Percentiles rank a stretch among this genome's conserved stretches.
These are phyloP conservation scores for Fomitopsis pulvina DNA, from an alignment of 768 basidiomycete genomes.

Conservation along the genomic window DNA sequence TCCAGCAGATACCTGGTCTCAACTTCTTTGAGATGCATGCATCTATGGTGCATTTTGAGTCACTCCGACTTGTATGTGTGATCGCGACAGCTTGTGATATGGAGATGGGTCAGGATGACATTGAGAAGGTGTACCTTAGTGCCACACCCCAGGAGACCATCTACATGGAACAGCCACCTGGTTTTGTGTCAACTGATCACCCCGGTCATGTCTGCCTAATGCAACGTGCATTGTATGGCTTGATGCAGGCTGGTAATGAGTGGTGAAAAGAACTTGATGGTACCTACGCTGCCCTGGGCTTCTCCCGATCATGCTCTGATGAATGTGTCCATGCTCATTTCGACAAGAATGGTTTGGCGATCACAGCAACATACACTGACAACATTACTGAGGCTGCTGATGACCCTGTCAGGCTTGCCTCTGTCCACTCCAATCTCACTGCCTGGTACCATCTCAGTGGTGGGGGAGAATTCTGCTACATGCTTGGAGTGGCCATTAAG, in stretches of 20 bases:
- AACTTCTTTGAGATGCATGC: conserved; percentile 17
- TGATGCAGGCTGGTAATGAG: too few species aligned
- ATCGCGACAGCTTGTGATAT: too few species aligned
- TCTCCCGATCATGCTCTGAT: not conserved
- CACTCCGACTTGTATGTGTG: too few species aligned
- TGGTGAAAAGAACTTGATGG: conserved; percentile 8
- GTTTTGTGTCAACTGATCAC: not conserved
- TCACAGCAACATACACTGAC: conserved; percentile 2
- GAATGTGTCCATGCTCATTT: not conserved
- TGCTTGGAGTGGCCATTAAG: too few species aligned
- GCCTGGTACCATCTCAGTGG: not conserved
- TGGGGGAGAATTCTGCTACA: too few species aligned
- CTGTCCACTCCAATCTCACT: not conserved
- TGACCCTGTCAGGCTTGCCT: not conserved
- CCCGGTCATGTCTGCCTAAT: conserved; percentile 5
- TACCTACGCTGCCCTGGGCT: not conserved
- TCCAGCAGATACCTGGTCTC: conserved; percentile 21
- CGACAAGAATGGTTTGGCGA: not conserved
- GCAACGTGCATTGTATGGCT: conserved; percentile 3
- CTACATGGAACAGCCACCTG: too few species aligned
- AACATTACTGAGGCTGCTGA: too few species aligned
- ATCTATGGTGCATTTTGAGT: too few species aligned
- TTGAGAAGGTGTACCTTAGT: too few species aligned
- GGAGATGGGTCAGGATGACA: too few species aligned
- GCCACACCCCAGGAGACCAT: too few species aligned